Conservation (phyloP, 495 filamentous ascomycete genomes). For the Extremus antarcticus region DNA sequence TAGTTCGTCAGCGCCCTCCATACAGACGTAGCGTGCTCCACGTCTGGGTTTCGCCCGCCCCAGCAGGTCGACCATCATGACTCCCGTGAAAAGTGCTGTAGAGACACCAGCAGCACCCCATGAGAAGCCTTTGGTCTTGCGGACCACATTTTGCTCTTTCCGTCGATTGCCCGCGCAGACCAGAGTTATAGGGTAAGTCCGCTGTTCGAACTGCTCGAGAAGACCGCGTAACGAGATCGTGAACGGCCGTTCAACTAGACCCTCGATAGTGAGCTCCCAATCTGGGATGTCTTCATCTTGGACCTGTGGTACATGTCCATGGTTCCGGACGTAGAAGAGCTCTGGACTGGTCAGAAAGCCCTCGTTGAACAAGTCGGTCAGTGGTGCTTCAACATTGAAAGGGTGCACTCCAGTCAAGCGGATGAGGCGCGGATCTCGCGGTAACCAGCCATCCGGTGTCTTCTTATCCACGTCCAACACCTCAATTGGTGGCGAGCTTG, state of each 20-base stretch:
- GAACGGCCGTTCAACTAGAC: conserved; percentile 70
- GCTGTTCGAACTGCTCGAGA: conserved; percentile 64
- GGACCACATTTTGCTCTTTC: conserved; percentile 87
- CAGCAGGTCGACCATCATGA: conserved; percentile 63
- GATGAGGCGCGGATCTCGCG: conserved; percentile 76
- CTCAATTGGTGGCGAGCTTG: conserved; percentile 45
- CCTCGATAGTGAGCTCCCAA: conserved; percentile 83
- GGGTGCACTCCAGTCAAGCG: conserved; percentile 85
- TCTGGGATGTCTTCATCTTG: conserved; percentile 58
- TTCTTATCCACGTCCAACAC: conserved; percentile 66
- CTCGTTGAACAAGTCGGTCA: conserved; percentile 71
- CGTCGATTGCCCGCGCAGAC: conserved; percentile 90
- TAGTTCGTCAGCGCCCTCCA: conserved; percentile 38
- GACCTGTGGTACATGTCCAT: conserved; percentile 76
- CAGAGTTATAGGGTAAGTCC: conserved; percentile 78
- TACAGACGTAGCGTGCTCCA: conserved; percentile 75
- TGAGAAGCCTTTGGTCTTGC: conserved; percentile 92
- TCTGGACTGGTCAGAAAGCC: conserved; percentile 86
- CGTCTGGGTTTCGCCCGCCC: conserved; percentile 55
- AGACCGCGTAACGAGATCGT: conserved; percentile 64
- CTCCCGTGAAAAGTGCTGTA: conserved; percentile 83
- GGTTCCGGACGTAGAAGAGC: conserved; percentile 91
- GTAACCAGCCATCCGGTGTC: conserved; percentile 80
- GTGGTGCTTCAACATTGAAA: conserved; percentile 85
- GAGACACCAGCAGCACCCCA: conserved; percentile 89